A percentile compares a stretch with the other conserved stretches of the same genome.
Evolutionary conservation across 2,329 filamentous ascomycete species (phyloP).

Genomic region (Madurella fahalii): DNA sequence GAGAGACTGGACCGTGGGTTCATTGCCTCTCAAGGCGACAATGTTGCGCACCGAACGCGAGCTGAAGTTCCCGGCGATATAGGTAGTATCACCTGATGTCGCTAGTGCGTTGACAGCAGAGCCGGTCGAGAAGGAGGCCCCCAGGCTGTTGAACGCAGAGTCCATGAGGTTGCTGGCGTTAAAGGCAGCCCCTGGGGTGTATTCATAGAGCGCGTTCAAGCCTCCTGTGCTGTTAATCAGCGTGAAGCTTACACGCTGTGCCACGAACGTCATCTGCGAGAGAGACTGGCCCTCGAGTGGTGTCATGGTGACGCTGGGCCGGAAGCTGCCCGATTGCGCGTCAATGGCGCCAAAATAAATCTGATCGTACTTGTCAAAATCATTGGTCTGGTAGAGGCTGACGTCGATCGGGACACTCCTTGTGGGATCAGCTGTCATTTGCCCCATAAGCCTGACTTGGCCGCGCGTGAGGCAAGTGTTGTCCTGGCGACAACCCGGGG

Average conservation of each 20-base stretch:
- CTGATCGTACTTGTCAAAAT: slow-evolving; percentile 94
- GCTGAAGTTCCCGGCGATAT: slow-evolving; percentile 81
- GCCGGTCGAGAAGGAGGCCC: slow-evolving; percentile 60
- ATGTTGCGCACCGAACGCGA: slow-evolving; percentile 67
- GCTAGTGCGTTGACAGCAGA: slow-evolving; percentile 70
- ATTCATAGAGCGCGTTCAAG: slow-evolving; percentile 88
- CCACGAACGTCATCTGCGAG: slow-evolving; percentile 71
- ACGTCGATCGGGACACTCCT: slow-evolving; percentile 49
- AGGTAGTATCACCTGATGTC: slow-evolving; percentile 60
- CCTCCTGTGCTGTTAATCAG: slow-evolving; percentile 70
- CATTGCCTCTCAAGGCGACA: slow-evolving; percentile 64
- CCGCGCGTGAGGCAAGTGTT: slow-evolving; percentile 72
- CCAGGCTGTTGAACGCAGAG: slow-evolving; percentile 74
- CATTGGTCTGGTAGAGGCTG: slow-evolving; percentile 82
- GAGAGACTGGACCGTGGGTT: slow-evolving; percentile 56
- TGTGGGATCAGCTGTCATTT: slow-evolving; percentile 52
- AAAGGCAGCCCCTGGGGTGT: slow-evolving; percentile 62
- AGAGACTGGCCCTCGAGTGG: slow-evolving; percentile 62
- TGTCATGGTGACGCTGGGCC: slow-evolving; percentile 72
- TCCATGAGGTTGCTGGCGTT: slow-evolving; percentile 60
- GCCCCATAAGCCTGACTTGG: slow-evolving; percentile 74
- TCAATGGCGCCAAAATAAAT: slow-evolving; percentile 86
- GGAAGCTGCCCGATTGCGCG: slow-evolving; percentile 66
- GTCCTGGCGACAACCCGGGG: slow-evolving; percentile 83
- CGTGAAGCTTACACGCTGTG: slow-evolving; percentile 77